phyloP scores from a whole-genome alignment of 129 eudicot genomes.

The Apium graveolens region DNA sequence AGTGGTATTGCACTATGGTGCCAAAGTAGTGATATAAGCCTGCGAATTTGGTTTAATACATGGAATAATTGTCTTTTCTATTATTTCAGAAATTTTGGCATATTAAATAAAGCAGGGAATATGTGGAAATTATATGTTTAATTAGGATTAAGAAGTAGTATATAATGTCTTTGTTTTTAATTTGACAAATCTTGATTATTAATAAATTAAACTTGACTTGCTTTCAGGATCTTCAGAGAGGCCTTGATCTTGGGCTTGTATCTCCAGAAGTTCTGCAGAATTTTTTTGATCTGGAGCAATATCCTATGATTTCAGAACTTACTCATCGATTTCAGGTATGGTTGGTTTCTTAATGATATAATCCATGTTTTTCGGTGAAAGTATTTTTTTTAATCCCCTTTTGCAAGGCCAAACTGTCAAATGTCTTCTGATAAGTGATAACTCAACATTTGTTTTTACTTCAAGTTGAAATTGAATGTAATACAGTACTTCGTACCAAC shows the following conservation, averaged over 20 bases:
- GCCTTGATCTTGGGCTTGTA: conserved; percentile 95
- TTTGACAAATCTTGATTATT: not conserved
- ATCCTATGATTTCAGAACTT: conserved; percentile 77
- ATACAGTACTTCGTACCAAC: not conserved
- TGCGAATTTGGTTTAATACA: not conserved
- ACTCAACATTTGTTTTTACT: not conserved
- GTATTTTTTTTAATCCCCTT: not conserved
- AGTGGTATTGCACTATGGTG: not conserved
- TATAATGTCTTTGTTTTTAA: not conserved
- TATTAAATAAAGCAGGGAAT: not conserved
- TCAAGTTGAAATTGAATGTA: not conserved
- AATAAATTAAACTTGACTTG: not conserved
- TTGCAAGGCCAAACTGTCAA: not conserved
- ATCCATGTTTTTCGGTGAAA: not conserved
- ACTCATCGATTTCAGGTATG: conserved; percentile 82
- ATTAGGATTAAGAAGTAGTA: not conserved
- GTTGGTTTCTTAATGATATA: not conserved
- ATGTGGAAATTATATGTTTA: not conserved
- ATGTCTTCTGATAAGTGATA: not conserved
- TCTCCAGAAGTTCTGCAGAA: conserved; percentile 92
- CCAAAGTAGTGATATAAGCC: not conserved
- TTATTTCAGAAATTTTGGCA: not conserved
- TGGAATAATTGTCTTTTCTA: not conserved
- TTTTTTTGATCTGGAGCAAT: conserved; percentile 84
- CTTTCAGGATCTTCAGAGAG: conserved; percentile 84